Percentiles rank a stretch among this genome's conserved stretches.
Conservation (phyloP, 225 moss, liverwort and hornwort genomes). For the Straminergon stramineum region DNA sequence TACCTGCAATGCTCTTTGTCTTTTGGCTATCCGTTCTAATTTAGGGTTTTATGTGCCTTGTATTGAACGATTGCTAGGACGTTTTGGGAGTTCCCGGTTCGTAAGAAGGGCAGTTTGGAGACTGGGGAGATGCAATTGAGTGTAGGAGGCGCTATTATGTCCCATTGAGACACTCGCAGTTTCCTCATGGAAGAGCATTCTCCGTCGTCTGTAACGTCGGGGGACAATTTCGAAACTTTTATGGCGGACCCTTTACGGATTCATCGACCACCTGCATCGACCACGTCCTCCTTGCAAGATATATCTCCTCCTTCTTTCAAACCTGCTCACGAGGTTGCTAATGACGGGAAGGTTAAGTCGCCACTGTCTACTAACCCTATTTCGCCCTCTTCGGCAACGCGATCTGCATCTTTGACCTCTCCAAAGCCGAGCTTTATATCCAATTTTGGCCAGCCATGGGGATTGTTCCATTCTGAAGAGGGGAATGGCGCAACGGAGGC, state of each 20-base stretch:
- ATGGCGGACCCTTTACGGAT: not conserved
- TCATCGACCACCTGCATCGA: not conserved
- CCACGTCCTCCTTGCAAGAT: not conserved
- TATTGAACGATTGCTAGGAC: not conserved
- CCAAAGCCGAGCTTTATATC: conserved; percentile 19
- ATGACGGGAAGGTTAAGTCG: not conserved
- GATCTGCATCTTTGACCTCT: conserved; percentile 7
- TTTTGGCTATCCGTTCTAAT: not conserved
- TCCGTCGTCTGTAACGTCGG: conserved; percentile 21
- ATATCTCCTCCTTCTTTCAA: conserved; percentile 3
- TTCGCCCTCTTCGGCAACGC: conserved; percentile 23
- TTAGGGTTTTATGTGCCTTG: not conserved
- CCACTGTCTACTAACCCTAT: not conserved
- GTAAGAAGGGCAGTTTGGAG: not conserved
- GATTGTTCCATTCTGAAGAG: conserved; percentile 36
- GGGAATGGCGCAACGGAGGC: conserved; percentile 27
- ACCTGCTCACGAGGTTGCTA: not conserved
- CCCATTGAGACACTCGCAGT: not conserved
- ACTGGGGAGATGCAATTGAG: not conserved
- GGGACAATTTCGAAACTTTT: conserved; percentile 37
- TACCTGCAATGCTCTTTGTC: not conserved
- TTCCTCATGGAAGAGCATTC: conserved; percentile 38
- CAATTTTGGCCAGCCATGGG: conserved; percentile 45
- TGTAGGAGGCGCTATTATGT: not conserved
- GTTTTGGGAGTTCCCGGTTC: not conserved